phyloP scores from a whole-genome alignment of 306 rosid genomes.

The Benincasa hispida region DNA sequence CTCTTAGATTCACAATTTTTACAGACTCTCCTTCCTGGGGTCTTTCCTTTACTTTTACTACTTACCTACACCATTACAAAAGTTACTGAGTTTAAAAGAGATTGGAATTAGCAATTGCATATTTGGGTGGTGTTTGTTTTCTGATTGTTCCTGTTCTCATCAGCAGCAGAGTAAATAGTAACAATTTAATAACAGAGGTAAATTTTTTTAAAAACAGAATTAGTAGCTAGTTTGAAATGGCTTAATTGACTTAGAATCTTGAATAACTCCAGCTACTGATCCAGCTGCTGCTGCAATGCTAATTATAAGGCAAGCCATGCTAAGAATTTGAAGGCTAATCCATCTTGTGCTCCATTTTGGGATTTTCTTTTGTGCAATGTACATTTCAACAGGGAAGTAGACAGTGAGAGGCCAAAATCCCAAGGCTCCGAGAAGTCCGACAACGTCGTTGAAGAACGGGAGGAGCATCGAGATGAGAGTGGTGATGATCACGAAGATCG shows the following conservation, averaged over 20 bases:
- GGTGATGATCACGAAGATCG: conserved; percentile 45
- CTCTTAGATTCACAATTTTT: conserved; percentile 6
- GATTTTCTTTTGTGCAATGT: conserved; percentile 51
- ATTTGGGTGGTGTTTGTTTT: background rate
- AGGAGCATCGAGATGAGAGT: conserved; percentile 58
- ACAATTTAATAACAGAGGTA: background rate
- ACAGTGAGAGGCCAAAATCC: conserved; percentile 81
- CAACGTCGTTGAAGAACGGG: conserved; percentile 71
- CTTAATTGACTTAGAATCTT: conserved; percentile 36
- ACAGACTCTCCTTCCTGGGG: conserved; percentile 3
- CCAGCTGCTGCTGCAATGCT: conserved; percentile 55
- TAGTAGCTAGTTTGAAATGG: conserved; percentile 37
- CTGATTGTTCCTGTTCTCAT: background rate
- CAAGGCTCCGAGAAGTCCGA: conserved; percentile 70
- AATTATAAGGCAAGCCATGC: conserved; percentile 31
- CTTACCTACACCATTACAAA: background rate
- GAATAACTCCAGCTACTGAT: conserved; percentile 55
- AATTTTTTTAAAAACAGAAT: background rate
- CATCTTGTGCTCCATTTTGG: conserved; percentile 65
- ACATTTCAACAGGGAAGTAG: conserved; percentile 68
- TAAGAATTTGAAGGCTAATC: conserved; percentile 44
- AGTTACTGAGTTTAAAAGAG: background rate
- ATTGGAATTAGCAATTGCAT: background rate
- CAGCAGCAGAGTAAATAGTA: background rate
- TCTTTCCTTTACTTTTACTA: background rate